These are phyloP conservation scores for Aspergillus fumigatiaffinis DNA, from an alignment of 2,329 filamentous ascomycete genomes.

Conservation along the genomic window DNA sequence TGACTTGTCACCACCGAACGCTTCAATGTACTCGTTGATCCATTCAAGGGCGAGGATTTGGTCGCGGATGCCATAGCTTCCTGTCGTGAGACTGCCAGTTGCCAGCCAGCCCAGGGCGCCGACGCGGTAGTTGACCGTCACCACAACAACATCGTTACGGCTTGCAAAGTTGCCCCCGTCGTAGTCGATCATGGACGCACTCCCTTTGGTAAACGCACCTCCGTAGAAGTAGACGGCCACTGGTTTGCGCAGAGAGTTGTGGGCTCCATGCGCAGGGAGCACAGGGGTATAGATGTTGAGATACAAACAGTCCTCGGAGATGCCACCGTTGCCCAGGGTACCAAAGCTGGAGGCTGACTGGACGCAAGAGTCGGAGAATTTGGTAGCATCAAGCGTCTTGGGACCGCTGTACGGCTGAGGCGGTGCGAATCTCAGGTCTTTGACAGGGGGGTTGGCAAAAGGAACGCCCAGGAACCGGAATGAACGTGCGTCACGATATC, in stretches of 20 bases:
- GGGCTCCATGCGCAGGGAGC: slow-evolving; percentile 16
- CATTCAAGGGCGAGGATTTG: slow-evolving; percentile 30
- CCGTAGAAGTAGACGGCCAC: slow-evolving; percentile 34
- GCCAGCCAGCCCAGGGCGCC: slow-evolving; percentile 30
- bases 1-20: slow-evolving; percentile 27
- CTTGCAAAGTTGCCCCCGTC: slow-evolving; percentile 35
- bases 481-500: slow-evolving; percentile 26
- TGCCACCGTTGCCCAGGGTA: slow-evolving; percentile 9
- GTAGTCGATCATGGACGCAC: slow-evolving; percentile 24
- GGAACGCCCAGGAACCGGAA: slow-evolving; percentile 45
- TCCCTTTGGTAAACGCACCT: slow-evolving; percentile 27
- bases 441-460: slow-evolving; percentile 45
- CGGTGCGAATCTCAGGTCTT: slow-evolving; percentile 41
- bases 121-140: slow-evolving; percentile 34
- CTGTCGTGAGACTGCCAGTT: slow-evolving; percentile 31
- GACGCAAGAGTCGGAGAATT: slow-evolving; percentile 16
- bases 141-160: slow-evolving; percentile 34
- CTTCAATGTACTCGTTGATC: slow-evolving; percentile 22
- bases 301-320: slow-evolving; percentile 34
- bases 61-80: slow-evolving; percentile 31
- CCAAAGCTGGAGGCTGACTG: slow-evolving; percentile 16
- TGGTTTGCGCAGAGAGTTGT: slow-evolving; percentile 11
- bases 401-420: slow-evolving; percentile 26
- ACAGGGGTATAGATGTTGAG: slow-evolving; percentile 34
- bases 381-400: slow-evolving; percentile 29